These are phyloP conservation scores for Haplosporangium gracile DNA, from an alignment of 192 early-diverging fungal genomes.

Conservation along the genomic window DNA sequence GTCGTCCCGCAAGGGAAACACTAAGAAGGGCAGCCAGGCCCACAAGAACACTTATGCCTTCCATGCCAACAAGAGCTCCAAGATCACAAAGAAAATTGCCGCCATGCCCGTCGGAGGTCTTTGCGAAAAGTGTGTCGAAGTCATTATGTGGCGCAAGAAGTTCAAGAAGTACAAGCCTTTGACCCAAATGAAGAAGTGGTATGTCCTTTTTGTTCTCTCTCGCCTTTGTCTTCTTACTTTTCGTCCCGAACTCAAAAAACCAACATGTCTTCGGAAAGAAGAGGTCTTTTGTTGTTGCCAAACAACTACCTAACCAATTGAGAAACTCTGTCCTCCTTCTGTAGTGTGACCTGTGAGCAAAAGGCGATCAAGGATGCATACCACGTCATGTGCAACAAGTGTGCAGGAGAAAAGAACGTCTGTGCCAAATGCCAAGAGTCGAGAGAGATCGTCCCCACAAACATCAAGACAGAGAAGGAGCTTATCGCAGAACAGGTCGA, in stretches of 20 bases:
- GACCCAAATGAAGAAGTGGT: slow-evolving; percentile 92
- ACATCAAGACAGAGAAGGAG: slow-evolving; percentile 76
- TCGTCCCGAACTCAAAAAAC: neutral
- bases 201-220: slow-evolving; percentile 16
- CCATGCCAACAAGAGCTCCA: slow-evolving; percentile 89
- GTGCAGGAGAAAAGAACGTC: slow-evolving; percentile 82
- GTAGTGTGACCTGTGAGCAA: slow-evolving; percentile 78
- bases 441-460: slow-evolving; percentile 72
- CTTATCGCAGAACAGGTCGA: slow-evolving; percentile 79
- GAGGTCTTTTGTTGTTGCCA: neutral
- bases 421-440: slow-evolving; percentile 93
- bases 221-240: neutral
- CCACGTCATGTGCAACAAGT: slow-evolving; percentile 92
- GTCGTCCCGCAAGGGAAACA: slow-evolving; percentile 66
- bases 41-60: slow-evolving; percentile 93
- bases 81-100: slow-evolving; percentile 81
- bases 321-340: neutral
- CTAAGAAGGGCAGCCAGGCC: slow-evolving; percentile 84
- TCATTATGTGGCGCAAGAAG: slow-evolving; percentile 89
- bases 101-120: slow-evolving; percentile 86
- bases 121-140: slow-evolving; percentile 79
- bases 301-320: neutral
- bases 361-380: slow-evolving; percentile 94
- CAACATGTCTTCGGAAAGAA: neutral
- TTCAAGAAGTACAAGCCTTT: slow-evolving; percentile 98